Evolutionary conservation across 2,329 filamentous ascomycete species (phyloP), one percentile per base, ranked within the genome.

Genomic region (Talaromyces sp.): DNA sequence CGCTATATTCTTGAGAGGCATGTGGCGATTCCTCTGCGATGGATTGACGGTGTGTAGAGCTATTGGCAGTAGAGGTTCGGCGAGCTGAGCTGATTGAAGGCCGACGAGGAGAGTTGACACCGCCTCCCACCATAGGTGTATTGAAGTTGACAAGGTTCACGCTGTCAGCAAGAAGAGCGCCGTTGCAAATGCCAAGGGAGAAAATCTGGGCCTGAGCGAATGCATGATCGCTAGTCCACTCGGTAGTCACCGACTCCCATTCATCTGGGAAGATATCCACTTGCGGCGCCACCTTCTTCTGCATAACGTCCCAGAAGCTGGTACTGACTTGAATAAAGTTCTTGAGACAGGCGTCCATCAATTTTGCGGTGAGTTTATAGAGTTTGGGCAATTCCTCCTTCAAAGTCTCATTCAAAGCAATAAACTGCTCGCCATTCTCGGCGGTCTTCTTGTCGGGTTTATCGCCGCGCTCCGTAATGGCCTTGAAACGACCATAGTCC

Each of bases 341-440:
- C 52, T 83, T 84, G 39, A 96, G 80, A 64, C 90, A 93, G 20
- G 89, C 87, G 64, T 91, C 89, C 64, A 94, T 91, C 56, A 97
- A 79, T 64, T 87, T 89, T 56, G 90, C 90, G 1, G 93, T 97
- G 58, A 94, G 76, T 7, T 78, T 75, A 47, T 94, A 96, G 14
- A 99, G 81, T 68, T 87, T 87, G 1, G 93, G 93, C 42, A 99
- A 81, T 69, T 97, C 93, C 61, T 93, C 88, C 73, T 96, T 97
- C 54, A 97, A 80, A 0, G 93, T 91, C 57, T 96, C 90, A 67
- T 97, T 97, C 54, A 99, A 80, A 7, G 91, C 91, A 36, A 90
- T 83, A 71, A 96, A 99, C 68, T 95, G 88, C 65, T 96, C 91
- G 17, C 91, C 90, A 35, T 89, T 84, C 63, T 96, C 91, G 14